These are phyloP conservation scores for Cutaneotrichosporon cutaneum DNA, from an alignment of 1,284 basidiomycete genomes.

Conservation along the genomic window DNA sequence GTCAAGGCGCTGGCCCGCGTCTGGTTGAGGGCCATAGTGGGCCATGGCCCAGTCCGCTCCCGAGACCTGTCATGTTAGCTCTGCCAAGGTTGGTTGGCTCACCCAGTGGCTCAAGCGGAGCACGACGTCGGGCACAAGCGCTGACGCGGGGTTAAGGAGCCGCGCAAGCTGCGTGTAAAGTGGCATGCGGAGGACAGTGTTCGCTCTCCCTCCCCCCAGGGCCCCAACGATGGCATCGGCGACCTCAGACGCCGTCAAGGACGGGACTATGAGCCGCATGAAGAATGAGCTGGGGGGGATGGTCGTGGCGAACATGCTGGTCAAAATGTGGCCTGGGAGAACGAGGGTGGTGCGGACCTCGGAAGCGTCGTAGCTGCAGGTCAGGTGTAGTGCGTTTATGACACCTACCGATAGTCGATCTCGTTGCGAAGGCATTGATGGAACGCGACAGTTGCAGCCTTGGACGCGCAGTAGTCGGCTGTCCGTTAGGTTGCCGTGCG, in stretches of 20 bases:
- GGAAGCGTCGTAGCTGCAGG: slow-evolving; percentile 65
- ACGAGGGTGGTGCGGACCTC: slow-evolving; percentile 76
- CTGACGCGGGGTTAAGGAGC: slow-evolving; percentile 31
- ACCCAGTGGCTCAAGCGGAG: slow-evolving; percentile 45
- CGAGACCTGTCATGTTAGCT: slow-evolving; percentile 28
- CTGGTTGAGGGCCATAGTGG: slow-evolving; percentile 41
- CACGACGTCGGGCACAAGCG: slow-evolving; percentile 43
- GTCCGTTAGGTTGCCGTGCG: neutral
- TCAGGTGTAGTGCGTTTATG: slow-evolving; percentile 9
- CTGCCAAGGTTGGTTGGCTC: slow-evolving; percentile 13
- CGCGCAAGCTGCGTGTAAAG: slow-evolving; percentile 42
- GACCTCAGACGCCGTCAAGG: slow-evolving; percentile 67
- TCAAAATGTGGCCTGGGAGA: slow-evolving; percentile 70
- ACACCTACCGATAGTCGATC: slow-evolving; percentile 65
- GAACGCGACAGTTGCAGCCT: slow-evolving; percentile 73
- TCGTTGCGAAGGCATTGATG: slow-evolving; percentile 80
- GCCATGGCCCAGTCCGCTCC: slow-evolving; percentile 44
- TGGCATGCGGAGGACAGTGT: slow-evolving; percentile 65
- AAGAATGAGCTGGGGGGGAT: slow-evolving; percentile 58
- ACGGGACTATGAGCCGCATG: slow-evolving; percentile 71
- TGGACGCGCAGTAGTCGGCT: slow-evolving; percentile 87
- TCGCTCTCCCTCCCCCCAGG: slow-evolving; percentile 72
- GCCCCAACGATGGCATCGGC: slow-evolving; percentile 76
- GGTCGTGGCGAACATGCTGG: slow-evolving; percentile 68
- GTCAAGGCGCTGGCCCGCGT: slow-evolving; percentile 20